phyloP scores from a whole-genome alignment of 2,329 filamentous ascomycete species.

The Aotearoamyces nothofagi region DNA sequence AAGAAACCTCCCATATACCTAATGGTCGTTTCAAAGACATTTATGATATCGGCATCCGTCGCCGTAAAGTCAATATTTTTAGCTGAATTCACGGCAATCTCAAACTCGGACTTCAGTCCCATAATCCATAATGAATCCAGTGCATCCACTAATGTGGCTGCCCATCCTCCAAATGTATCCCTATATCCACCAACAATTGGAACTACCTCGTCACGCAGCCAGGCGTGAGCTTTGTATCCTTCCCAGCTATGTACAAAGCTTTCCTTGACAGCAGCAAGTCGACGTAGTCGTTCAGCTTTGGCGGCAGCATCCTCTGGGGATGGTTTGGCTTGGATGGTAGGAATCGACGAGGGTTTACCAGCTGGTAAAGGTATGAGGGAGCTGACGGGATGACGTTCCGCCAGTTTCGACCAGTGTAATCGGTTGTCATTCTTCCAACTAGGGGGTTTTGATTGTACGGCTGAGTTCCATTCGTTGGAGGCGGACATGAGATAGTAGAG shows the following conservation, averaged over 20 bases:
- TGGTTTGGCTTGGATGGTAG: conserved; percentile 11
- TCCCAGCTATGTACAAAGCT: conserved; percentile 43
- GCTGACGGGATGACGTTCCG: conserved; percentile 14
- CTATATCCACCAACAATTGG: conserved; percentile 52
- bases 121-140: conserved; percentile 83
- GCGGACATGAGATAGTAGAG: background rate
- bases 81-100: conserved; percentile 55
- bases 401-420: conserved; percentile 12
- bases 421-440: conserved; percentile 1
- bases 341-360: conserved; percentile 13
- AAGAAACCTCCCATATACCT: conserved; percentile 80
- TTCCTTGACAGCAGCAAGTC: conserved; percentile 14
- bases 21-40: conserved; percentile 79
- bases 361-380: conserved; percentile 15
- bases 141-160: conserved; percentile 70
- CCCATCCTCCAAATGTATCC: conserved; percentile 87
- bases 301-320: conserved; percentile 11
- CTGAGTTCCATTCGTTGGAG: too few species aligned
- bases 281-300: conserved; percentile 10
- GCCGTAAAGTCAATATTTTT: conserved; percentile 71
- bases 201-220: conserved; percentile 72
- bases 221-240: conserved; percentile 67
- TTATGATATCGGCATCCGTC: conserved; percentile 20
- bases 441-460: too few species aligned
- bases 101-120: conserved; percentile 64